These are phyloP conservation scores for Neofusicoccum kwambonambiense DNA, from an alignment of 2,329 filamentous ascomycete genomes.

Conservation along the genomic window DNA sequence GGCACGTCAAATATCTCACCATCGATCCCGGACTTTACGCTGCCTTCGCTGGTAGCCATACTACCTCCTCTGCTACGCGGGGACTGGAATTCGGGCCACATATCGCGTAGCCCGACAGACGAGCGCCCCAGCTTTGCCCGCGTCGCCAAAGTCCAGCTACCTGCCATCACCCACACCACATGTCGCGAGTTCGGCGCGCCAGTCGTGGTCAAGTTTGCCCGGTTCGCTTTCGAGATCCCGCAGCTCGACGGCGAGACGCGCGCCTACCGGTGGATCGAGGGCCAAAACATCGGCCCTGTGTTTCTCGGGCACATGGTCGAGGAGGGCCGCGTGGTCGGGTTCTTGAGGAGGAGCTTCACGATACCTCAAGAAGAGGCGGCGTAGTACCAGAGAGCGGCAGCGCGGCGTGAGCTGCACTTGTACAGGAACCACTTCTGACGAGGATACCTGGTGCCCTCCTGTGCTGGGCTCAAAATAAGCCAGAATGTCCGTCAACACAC, in stretches of 20 bases:
- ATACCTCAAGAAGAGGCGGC: no score
- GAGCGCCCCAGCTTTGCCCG: slow-evolving; percentile 24
- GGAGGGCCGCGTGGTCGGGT: slow-evolving; percentile 40
- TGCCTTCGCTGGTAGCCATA: slow-evolving; percentile 29
- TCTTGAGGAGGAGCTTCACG: slow-evolving; percentile 20
- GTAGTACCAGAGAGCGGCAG: no score
- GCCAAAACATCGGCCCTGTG: slow-evolving; percentile 34
- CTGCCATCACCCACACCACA: slow-evolving; percentile 30
- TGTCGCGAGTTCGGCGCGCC: background rate
- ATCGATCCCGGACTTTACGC: slow-evolving; percentile 37
- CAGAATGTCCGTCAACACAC: no score
- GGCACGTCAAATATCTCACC: slow-evolving; percentile 43
- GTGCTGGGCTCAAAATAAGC: no score
- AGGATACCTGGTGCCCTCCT: no score
- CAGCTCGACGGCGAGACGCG: slow-evolving; percentile 38
- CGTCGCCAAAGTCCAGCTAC: slow-evolving; percentile 27
- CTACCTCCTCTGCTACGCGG: slow-evolving; percentile 41
- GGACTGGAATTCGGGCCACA: slow-evolving; percentile 43
- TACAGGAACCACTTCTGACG: no score
- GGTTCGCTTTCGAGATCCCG: slow-evolving; percentile 40
- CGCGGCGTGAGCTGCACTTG: no score
- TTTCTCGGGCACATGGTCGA: slow-evolving; percentile 44
- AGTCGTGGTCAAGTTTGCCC: slow-evolving; percentile 40
- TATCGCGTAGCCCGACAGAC: slow-evolving; percentile 26
- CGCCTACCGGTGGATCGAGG: slow-evolving; percentile 40